Evolutionary conservation across 163 green algal species (phyloP).

Genomic region (Scenedesmus sp.): DNA sequence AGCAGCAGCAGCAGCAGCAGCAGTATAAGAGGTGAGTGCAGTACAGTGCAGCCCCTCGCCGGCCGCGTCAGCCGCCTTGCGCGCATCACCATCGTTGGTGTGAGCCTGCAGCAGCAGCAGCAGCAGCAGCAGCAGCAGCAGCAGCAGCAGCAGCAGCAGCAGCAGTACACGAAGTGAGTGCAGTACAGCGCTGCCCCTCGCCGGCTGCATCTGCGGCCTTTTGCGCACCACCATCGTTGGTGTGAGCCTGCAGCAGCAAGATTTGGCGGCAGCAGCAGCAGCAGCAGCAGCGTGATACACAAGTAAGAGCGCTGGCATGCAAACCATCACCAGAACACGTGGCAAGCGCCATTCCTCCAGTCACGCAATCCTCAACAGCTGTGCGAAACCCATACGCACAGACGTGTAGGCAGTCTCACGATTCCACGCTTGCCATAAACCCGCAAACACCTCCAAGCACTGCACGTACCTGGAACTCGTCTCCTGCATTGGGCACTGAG

Average conservation of each 20-base stretch:
- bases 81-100: too few species aligned
- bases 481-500: slow-evolving; percentile 64
- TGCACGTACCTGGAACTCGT: slow-evolving; percentile 44
- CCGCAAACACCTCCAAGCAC: background rate
- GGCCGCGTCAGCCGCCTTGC: too few species aligned
- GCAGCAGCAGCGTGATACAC: background rate
- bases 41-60: slow-evolving; percentile 28
- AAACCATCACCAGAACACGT: too few species aligned
- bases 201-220: too few species aligned
- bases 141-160: background rate
- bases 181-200: too few species aligned
- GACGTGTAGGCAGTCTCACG: background rate
- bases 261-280: slow-evolving; percentile 3
- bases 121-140: slow-evolving; percentile 33
- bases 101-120: background rate
- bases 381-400: too few species aligned
- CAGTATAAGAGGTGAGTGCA: background rate
- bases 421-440: background rate
- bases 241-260: background rate
- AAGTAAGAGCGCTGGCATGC: too few species aligned
- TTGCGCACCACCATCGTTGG: too few species aligned
- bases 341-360: too few species aligned
- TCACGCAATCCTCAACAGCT: too few species aligned
- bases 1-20: background rate
- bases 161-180: background rate